Conservation (phyloP, 2,329 filamentous ascomycete genomes). For the Sarocladium strictum region DNA sequence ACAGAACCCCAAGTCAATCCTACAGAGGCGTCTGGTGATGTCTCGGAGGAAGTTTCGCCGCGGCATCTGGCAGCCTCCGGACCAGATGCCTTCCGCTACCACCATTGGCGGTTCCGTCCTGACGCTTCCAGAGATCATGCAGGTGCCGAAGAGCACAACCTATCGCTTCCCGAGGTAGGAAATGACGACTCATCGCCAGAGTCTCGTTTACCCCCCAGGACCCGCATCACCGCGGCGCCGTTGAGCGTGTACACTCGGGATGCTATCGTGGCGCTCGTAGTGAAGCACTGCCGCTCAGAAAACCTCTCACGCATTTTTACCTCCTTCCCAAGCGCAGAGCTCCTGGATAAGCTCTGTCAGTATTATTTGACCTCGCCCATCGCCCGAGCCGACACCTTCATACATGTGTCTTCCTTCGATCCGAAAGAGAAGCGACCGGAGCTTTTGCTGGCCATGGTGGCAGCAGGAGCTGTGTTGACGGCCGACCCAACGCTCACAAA, state of each 20-base stretch:
- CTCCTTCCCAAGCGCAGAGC: constrained; percentile 32
- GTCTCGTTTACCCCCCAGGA: constrained; percentile 16
- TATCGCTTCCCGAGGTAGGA: constrained; percentile 19
- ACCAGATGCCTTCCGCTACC: constrained; percentile 20
- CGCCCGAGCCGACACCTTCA: constrained; percentile 23
- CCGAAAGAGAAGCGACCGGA: constrained; percentile 29
- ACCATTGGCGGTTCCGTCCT: constrained; percentile 25
- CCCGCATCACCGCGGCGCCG: constrained; percentile 16
- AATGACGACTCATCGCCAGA: constrained; percentile 18
- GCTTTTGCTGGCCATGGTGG: constrained; percentile 28
- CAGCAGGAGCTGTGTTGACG: constrained; percentile 30
- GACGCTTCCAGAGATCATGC: constrained; percentile 22
- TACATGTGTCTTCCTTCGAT: constrained; percentile 31
- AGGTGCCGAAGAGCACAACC: constrained; percentile 24
- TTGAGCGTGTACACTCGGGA: constrained; percentile 19
- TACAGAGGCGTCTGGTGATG: constrained; percentile 9
- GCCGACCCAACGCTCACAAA: constrained; percentile 29
- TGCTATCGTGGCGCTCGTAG: constrained; percentile 23
- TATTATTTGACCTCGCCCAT: constrained; percentile 26
- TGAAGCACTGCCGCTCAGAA: constrained; percentile 21
- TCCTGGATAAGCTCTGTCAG: constrained; percentile 32
- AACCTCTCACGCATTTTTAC: constrained; percentile 22
- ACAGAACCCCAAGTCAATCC: not conserved
- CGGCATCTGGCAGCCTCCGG: constrained; percentile 15
- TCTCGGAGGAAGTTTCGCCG: constrained; percentile 9